Base-by-base conservation (phyloP, 305 asterid species). In the Fraxinus paxiana region DNA sequence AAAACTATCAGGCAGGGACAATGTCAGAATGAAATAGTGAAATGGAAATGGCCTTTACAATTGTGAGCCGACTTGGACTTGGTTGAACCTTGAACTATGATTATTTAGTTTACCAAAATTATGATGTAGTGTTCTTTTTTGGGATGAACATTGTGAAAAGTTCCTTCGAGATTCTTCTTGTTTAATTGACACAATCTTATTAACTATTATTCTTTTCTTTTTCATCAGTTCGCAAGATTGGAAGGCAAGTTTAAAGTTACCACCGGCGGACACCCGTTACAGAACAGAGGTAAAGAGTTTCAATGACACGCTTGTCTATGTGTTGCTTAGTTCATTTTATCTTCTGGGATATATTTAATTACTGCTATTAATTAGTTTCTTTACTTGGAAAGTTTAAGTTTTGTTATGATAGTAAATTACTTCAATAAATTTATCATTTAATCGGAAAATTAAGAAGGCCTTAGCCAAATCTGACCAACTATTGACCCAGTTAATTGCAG, bases 161-260 rank as follows among this genome's bases (percentile, higher is more conserved):
- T 30, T 69, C 18, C 41, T 69, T 18, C 5, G 0, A 12, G 24
- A 69, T 30, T 30, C 43, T 37, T 18, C 31, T 26, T 51, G 65
- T 75, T 70, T 31, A 26, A 67, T 48, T 84, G 31, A 56, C 20
- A 17, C 34, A 37, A 67, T 67, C 31, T 79, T 67, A 48, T 51
- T 22, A 22, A 10, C 20, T 30, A n/a, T 71, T 84, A 61, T 61
- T 33, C 84, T 67, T 28, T 78, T 74, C 43, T 35, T 76, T 82
- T 84, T 72, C 20, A 34, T 56, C 83, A 95, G 98, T 84, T 90
- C 97, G 0, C 94, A 93, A 90, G 97, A 95, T 82, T 95, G 98
- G 98, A 95, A 93, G 90, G 91, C 92, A 33, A 86, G 78, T 71
- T 84, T 95, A 77, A 90, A 86, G 88, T 70, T 90, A 73, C 97